Evolutionary conservation across 768 basidiomycete genomes (phyloP).

Genomic region (Phlegmacium glaucopus): DNA sequence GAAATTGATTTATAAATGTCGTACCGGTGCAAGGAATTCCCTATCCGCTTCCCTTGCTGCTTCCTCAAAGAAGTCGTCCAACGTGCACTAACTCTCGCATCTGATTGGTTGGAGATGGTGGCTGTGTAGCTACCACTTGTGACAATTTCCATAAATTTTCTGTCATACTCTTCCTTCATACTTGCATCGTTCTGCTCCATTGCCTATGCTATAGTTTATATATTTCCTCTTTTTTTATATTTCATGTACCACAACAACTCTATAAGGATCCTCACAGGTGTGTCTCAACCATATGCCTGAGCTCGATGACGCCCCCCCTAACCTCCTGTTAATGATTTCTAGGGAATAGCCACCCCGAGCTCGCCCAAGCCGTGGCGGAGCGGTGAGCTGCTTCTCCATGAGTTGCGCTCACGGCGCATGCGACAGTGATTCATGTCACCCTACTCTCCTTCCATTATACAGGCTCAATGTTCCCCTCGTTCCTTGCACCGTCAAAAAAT

Average conservation of each 20-base stretch:
- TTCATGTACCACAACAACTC: constrained; percentile 80
- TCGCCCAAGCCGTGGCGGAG: constrained; percentile 93
- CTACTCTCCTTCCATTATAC: constrained; percentile 17
- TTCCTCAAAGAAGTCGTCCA: too few species aligned
- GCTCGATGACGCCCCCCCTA: constrained; percentile 5
- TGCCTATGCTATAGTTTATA: not conserved
- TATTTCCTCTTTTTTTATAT: constrained; percentile 14
- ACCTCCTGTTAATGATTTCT: constrained; percentile 16
- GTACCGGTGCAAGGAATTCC: too few species aligned
- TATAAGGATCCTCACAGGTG: constrained; percentile 72
- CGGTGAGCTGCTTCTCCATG: constrained; percentile 75
- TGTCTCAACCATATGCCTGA: constrained; percentile 20
- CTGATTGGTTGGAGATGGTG: too few species aligned
- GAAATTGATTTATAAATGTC: too few species aligned
- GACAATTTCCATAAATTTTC: too few species aligned
- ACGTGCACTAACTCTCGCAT: too few species aligned
- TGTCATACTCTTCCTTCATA: too few species aligned
- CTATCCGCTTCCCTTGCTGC: too few species aligned
- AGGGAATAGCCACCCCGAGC: constrained; percentile 98
- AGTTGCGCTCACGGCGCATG: constrained; percentile 40
- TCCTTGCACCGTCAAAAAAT: constrained; percentile 82
- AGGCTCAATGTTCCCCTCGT: constrained; percentile 90
- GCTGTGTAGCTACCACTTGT: too few species aligned
- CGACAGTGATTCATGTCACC: constrained; percentile 47
- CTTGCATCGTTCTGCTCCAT: not conserved